A percentile compares a stretch with the other conserved stretches of the same genome.
Evolutionary conservation across 1,284 basidiomycete genomes (phyloP).

Genomic region (Trametes polyzona): DNA sequence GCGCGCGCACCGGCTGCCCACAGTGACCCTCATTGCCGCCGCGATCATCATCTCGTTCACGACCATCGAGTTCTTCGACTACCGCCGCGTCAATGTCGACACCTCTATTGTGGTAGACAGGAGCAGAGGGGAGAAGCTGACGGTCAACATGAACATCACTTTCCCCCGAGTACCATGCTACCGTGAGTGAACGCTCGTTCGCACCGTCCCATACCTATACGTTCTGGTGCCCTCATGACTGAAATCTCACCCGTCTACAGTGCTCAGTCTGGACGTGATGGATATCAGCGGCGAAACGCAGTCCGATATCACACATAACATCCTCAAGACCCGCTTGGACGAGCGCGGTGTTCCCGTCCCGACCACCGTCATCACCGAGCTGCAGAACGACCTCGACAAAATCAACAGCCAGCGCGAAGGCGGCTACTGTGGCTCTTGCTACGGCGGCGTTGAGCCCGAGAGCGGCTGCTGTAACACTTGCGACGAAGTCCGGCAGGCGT

Average conservation of each 20-base stretch:
- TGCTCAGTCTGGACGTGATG: conserved; percentile 95
- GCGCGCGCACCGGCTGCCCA: not conserved
- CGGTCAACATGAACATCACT: conserved; percentile 90
- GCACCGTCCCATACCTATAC: not conserved
- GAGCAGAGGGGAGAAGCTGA: conserved; percentile 92
- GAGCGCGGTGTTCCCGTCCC: conserved; percentile 63
- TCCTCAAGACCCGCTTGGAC: conserved; percentile 83
- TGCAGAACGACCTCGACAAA: conserved; percentile 87
- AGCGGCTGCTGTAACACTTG: conserved; percentile 95
- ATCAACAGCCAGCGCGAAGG: conserved; percentile 64
- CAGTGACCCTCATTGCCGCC: conserved; percentile 92
- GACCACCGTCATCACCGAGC: conserved; percentile 60
- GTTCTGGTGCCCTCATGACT: not conserved
- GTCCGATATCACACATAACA: conserved; percentile 87
- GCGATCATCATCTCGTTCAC: conserved; percentile 92
- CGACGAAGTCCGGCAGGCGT: conserved; percentile 92
- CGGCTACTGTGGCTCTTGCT: conserved; percentile 95
- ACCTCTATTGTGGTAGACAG: conserved; percentile 93
- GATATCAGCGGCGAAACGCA: conserved; percentile 97
- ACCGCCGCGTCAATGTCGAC: conserved; percentile 84
- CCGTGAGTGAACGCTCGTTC: conserved; percentile 56
- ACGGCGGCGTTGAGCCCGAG: conserved; percentile 84
- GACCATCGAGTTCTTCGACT: conserved; percentile 95
- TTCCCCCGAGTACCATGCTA: conserved; percentile 99
- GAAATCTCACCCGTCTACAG: conserved; percentile 43